Conservation (phyloP, 2,329 filamentous ascomycete genomes). For the Juglanconis oblonga region DNA sequence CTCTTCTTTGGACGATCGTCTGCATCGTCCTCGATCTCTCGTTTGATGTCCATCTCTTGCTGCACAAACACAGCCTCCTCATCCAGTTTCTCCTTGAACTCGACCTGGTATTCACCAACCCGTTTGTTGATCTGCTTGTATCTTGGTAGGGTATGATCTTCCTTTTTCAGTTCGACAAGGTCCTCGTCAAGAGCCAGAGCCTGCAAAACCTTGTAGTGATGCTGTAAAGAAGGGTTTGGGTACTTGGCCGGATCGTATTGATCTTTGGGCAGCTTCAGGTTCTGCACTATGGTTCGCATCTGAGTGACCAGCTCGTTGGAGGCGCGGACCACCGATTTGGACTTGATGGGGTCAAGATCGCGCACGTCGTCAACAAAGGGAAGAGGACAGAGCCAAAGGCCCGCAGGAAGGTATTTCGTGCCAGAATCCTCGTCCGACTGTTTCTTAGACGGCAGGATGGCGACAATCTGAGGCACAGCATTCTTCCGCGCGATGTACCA, state of each 20-base stretch:
- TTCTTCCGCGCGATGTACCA: constrained; percentile 88
- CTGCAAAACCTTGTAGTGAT: constrained; percentile 95
- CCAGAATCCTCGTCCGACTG: constrained; percentile 61
- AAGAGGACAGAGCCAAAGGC: constrained; percentile 83
- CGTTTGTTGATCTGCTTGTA: constrained; percentile 88
- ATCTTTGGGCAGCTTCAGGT: constrained; percentile 83
- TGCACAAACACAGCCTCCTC: constrained; percentile 42
- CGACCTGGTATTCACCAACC: constrained; percentile 72
- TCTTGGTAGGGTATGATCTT: constrained; percentile 80
- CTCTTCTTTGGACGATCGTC: constrained; percentile 45
- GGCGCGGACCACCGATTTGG: constrained; percentile 42
- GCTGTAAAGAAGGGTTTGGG: constrained; percentile 88
- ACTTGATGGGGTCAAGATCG: constrained; percentile 59
- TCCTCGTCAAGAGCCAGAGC: constrained; percentile 90
- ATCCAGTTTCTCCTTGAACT: constrained; percentile 71
- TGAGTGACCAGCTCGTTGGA: constrained; percentile 72
- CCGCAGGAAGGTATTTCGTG: constrained; percentile 72
- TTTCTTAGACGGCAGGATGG: constrained; percentile 73
- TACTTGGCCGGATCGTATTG: constrained; percentile 83
- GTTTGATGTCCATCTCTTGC: constrained; percentile 45
- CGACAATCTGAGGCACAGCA: constrained; percentile 74
- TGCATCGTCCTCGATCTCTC: constrained; percentile 44
- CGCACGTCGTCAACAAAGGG: constrained; percentile 89
- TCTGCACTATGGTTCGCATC: constrained; percentile 80
- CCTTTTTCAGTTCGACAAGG: constrained; percentile 63